Evolutionary conservation across 352 stramenopile genomes (phyloP), one percentile per base, ranked within the genome.

Genomic region (Pythium pyrilobum): DNA sequence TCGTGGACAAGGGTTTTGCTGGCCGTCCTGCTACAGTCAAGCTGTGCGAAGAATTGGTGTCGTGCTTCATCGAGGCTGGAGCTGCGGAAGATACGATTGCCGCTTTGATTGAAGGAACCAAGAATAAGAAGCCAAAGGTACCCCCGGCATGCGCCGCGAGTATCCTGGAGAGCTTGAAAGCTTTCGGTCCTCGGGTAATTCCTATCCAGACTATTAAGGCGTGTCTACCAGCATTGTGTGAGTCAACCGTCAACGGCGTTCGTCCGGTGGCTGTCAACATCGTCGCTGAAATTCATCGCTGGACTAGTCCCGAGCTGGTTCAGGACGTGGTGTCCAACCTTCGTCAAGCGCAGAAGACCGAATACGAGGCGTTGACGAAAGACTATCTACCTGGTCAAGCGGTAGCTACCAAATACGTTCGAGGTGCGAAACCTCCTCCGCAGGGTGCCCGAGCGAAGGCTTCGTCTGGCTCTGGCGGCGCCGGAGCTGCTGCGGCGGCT

Each of bases 101-200:
- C 5, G 74, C 81, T 20, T 52, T 95, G 1, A 66, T 95, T 20
- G 83, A 94, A 81, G 85, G 83, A 25, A 89, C 82, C 3, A 88
- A 84, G 36, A 92, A 94, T 57, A 87, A 86, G 36, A 95, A 95
- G 46, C 85, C 83, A 1, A 95, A 95, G 27, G 83, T 92, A 0
- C 83, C 85, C 18, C 81, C 85, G 11, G 81, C 78, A 0, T 94
- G 85, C 73, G 64, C 78, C 0, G 61, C 65, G 3, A 77, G 65
- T 44, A 78, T 85, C 12, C 54, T 93, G 0, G 83, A 94, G 31
- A 69, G 74, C 8, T 67, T 95, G 21, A 87, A 88, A 51, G 78
- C 74, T 7, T 95, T 92, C 43, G 85, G 85, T n/a, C 83, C 83
- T 1, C 74, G 72, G 12, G 69, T 92, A 7, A 59, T 93, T 10